These are phyloP conservation scores for Gossypium ekmanianum DNA, from an alignment of 345 rosid genomes.

Conservation along the genomic window DNA sequence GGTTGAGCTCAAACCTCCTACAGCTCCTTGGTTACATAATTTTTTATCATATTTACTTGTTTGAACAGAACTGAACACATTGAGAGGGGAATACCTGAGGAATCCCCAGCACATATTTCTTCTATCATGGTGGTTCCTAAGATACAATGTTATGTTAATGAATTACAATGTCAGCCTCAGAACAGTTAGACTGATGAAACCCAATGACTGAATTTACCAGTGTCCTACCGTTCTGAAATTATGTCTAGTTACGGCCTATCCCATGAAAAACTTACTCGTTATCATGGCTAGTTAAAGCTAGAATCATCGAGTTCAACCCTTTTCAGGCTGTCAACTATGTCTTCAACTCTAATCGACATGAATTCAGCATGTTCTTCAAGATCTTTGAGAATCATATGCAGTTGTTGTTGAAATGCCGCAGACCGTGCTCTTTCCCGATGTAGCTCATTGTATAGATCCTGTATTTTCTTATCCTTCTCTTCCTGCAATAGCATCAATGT, in stretches of 20 bases:
- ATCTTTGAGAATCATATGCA: constrained; percentile 28
- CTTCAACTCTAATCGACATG: constrained; percentile 35
- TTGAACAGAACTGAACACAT: too few relatives aligned
- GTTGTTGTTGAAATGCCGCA: constrained; percentile 28
- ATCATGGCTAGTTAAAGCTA: background rate
- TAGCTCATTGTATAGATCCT: constrained; percentile 33
- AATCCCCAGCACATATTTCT: too few relatives aligned
- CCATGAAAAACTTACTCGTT: background rate
- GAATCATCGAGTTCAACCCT: constrained; percentile 27
- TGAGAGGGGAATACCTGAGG: too few relatives aligned
- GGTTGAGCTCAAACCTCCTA: too few relatives aligned
- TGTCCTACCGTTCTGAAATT: background rate
- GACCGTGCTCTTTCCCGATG: constrained; percentile 28
- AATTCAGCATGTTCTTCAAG: constrained; percentile 34
- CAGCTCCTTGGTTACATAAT: too few relatives aligned
- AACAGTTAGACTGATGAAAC: too few relatives aligned
- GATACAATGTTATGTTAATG: too few relatives aligned
- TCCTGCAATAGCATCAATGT: constrained; percentile 25
- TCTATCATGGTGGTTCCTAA: too few relatives aligned
- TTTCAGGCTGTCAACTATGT: constrained; percentile 34
- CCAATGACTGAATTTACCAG: too few relatives aligned
- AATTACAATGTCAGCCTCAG: too few relatives aligned
- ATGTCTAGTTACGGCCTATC: background rate
- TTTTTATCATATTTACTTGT: too few relatives aligned
- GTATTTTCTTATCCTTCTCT: constrained; percentile 38